Conservation (phyloP, 306 rosid genomes). For the Cucurbita moschata region DNA sequence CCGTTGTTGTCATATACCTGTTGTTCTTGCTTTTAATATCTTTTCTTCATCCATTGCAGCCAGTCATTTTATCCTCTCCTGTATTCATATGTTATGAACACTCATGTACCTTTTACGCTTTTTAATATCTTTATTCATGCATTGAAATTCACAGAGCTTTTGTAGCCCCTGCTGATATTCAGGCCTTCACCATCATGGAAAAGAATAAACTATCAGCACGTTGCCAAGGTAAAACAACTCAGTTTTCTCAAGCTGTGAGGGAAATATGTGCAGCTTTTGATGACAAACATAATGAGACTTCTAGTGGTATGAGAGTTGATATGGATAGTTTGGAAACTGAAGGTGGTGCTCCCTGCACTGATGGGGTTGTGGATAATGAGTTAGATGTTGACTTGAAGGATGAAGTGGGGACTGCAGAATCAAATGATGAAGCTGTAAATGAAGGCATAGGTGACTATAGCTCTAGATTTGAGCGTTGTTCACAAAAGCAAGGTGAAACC, state of each 20-base stretch:
- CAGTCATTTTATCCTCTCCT: not conserved
- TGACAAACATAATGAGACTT: conserved; percentile 41
- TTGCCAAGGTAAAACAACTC: conserved; percentile 59
- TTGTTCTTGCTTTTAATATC: not conserved
- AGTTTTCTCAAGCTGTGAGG: conserved; percentile 78
- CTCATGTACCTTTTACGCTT: not conserved
- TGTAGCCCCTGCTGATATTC: conserved; percentile 88
- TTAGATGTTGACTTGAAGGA: conserved; percentile 34
- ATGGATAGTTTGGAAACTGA: conserved; percentile 46
- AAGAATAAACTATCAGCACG: conserved; percentile 60
- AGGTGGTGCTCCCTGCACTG: conserved; percentile 45
- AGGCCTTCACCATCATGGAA: conserved; percentile 57
- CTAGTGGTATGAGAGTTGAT: conserved; percentile 43
- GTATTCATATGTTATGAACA: not conserved
- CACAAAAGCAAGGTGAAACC: conserved; percentile 33
- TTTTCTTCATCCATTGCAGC: not conserved
- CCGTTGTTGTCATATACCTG: not conserved
- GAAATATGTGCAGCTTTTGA: conserved; percentile 81
- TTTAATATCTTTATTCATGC: not conserved
- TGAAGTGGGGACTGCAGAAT: conserved; percentile 23
- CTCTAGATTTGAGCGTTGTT: conserved; percentile 46
- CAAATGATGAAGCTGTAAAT: conserved; percentile 21
- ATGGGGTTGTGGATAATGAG: conserved; percentile 28
- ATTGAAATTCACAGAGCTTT: conserved; percentile 52
- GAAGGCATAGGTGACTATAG: conserved; percentile 22